Conservation (phyloP, 2,329 filamentous ascomycete species). For the Sclerotinia borealis region DNA sequence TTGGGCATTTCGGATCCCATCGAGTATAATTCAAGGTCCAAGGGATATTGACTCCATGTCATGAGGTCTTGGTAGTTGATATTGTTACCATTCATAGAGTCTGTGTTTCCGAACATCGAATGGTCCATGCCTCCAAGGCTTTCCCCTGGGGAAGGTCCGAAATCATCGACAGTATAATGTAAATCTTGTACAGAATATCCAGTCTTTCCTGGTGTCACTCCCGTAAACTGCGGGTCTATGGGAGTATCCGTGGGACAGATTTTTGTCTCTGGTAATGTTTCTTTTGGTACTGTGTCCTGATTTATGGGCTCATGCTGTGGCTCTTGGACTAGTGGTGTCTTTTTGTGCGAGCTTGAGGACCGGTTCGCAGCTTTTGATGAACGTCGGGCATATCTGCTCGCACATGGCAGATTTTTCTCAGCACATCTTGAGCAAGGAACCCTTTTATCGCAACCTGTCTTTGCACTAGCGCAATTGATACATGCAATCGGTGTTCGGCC, state of each 20-base stretch:
- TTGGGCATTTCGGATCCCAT: constrained; percentile 2
- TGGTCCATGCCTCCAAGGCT: constrained; percentile 1
- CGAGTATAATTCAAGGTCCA: constrained; percentile 38
- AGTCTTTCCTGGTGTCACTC: neutral
- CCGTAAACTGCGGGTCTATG: neutral
- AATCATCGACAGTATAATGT: neutral
- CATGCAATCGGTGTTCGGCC: constrained; percentile 43
- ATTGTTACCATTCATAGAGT: constrained; percentile 31
- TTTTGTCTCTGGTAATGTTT: neutral
- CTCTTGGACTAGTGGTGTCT: constrained; percentile 6
- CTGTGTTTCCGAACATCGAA: constrained; percentile 7
- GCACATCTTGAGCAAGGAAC: constrained; percentile 44
- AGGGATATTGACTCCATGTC: constrained; percentile 39
- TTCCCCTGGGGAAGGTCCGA: constrained; percentile 5
- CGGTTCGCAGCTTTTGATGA: constrained; percentile 38
- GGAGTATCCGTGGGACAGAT: neutral
- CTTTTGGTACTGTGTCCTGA: constrained; percentile 6
- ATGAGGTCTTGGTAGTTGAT: constrained; percentile 40
- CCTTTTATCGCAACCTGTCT: constrained; percentile 46
- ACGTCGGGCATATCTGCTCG: constrained; percentile 44
- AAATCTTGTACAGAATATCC: constrained; percentile 3
- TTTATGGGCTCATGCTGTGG: constrained; percentile 10
- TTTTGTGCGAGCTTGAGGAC: constrained; percentile 9
- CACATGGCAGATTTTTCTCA: constrained; percentile 44
- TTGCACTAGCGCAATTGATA: constrained; percentile 44